phyloP scores from a whole-genome alignment of 352 stramenopile genomes.

The Globisporangium megalacanthum region DNA sequence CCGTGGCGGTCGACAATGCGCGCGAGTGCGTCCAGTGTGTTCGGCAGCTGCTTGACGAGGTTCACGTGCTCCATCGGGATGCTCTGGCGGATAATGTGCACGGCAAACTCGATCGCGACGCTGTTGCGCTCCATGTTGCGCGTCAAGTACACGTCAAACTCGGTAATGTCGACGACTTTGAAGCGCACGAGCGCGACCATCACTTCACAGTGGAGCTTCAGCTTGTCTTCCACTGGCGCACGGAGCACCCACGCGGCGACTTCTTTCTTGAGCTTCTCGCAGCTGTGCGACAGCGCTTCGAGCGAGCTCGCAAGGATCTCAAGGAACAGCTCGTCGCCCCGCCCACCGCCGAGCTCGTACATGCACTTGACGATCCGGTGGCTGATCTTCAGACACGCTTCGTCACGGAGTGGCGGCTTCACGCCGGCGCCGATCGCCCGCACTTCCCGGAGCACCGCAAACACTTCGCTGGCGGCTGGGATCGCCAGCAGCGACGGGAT shows the following conservation, averaged over 20 bases:
- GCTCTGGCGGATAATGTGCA: constrained; percentile 92
- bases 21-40: constrained; percentile 90
- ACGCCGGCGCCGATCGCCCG: constrained; percentile 66
- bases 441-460: constrained; percentile 75
- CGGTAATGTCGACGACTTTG: constrained; percentile 89
- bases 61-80: constrained; percentile 92
- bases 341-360: constrained; percentile 88
- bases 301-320: constrained; percentile 95
- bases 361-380: constrained; percentile 97
- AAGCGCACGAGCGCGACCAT: constrained; percentile 93
- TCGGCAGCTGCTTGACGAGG: constrained; percentile 87
- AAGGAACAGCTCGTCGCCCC: constrained; percentile 90
- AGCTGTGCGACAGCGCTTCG: constrained; percentile 90
- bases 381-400: constrained; percentile 94
- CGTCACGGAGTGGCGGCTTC: constrained; percentile 75
- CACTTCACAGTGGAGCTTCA: constrained; percentile 95
- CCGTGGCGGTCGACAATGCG: constrained; percentile 82
- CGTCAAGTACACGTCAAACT: constrained; percentile 95
- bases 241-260: constrained; percentile 93
- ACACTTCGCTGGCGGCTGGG: constrained; percentile 77
- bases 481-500: constrained; percentile 68
- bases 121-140: constrained; percentile 94
- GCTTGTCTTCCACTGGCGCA: constrained; percentile 91
- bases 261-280: constrained; percentile 92
- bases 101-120: constrained; percentile 95